Percentiles rank a stretch among this genome's conserved stretches.
phyloP scores from a whole-genome alignment of 257 asterid genomes.

The Solanum corneliomulleri region DNA sequence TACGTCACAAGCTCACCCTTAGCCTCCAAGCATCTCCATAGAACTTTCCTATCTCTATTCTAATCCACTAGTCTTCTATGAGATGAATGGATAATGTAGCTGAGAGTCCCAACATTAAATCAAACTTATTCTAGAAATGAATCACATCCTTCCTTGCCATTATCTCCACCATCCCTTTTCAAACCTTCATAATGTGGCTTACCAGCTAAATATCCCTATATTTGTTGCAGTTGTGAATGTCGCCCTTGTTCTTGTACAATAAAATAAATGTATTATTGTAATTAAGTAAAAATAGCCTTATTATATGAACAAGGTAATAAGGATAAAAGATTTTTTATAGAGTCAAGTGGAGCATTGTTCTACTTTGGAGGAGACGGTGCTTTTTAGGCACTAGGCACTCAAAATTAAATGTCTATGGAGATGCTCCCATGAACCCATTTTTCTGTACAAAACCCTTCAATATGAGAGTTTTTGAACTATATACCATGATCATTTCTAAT shows the following conservation, averaged over 20 bases:
- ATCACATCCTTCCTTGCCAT: background rate
- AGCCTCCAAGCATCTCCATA: background rate
- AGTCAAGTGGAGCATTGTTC: background rate
- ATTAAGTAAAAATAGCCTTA: background rate
- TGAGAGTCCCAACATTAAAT: background rate
- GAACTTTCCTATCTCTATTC: background rate
- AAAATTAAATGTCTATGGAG: background rate
- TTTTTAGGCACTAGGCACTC: background rate
- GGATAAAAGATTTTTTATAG: background rate
- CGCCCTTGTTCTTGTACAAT: background rate
- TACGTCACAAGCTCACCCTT: background rate
- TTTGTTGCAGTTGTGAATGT: background rate
- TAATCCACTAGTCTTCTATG: background rate
- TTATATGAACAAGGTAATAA: background rate
- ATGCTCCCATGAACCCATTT: background rate
- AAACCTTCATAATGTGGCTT: background rate
- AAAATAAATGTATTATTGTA: too few relatives aligned
- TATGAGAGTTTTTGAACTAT: too few relatives aligned
- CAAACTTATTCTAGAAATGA: background rate
- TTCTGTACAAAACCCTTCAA: too few relatives aligned
- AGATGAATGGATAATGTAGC: background rate
- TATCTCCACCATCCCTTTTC: background rate
- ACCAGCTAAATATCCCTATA: background rate
- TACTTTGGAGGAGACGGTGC: background rate
- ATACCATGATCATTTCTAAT: too few relatives aligned